A percentile compares a stretch with the other conserved stretches of the same genome.
phyloP scores from a whole-genome alignment of 305 asterid genomes.

The Rubia peregrina region DNA sequence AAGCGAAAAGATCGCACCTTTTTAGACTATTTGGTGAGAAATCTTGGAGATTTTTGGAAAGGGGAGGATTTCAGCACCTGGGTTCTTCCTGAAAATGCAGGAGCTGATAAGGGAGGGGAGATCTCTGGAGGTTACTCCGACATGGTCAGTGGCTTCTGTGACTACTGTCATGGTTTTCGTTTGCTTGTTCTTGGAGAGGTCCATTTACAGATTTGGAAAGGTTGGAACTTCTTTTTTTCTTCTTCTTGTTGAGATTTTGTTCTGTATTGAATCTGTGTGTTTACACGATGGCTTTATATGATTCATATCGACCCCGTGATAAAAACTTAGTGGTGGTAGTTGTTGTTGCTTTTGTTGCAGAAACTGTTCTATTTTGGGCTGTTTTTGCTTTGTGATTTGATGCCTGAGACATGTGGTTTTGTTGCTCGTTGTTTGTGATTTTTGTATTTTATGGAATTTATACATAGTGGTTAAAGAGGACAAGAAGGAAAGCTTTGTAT shows the following conservation, averaged over 20 bases:
- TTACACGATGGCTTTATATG: not conserved
- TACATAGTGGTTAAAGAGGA: conserved; percentile 75
- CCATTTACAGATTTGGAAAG: conserved; percentile 81
- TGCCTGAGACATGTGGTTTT: not conserved
- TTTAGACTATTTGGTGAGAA: conserved; percentile 20
- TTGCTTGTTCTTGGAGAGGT: conserved; percentile 68
- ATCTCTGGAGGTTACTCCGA: conserved; percentile 82
- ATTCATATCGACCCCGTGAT: not conserved
- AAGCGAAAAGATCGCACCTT: conserved; percentile 5
- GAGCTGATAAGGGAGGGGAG: conserved; percentile 63
- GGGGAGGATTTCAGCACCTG: not conserved
- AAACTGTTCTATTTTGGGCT: not conserved
- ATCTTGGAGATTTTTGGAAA: not conserved
- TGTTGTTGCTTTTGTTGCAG: not conserved
- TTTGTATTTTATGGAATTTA: not conserved
- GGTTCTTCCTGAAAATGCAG: conserved; percentile 12
- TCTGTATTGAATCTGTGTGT: not conserved
- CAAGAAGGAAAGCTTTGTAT: conserved; percentile 82
- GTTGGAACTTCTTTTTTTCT: conserved; percentile 27
- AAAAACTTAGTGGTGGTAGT: not conserved
- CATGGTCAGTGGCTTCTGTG: conserved; percentile 98
- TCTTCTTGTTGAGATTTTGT: not conserved
- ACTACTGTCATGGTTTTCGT: conserved; percentile 84
- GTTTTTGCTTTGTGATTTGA: not conserved
- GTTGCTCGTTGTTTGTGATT: not conserved